Percentiles rank a stretch among this genome's conserved stretches.
These are phyloP conservation scores for Scedosporium apiospermum DNA, from an alignment of 2,329 filamentous ascomycete genomes.

Conservation along the genomic window DNA sequence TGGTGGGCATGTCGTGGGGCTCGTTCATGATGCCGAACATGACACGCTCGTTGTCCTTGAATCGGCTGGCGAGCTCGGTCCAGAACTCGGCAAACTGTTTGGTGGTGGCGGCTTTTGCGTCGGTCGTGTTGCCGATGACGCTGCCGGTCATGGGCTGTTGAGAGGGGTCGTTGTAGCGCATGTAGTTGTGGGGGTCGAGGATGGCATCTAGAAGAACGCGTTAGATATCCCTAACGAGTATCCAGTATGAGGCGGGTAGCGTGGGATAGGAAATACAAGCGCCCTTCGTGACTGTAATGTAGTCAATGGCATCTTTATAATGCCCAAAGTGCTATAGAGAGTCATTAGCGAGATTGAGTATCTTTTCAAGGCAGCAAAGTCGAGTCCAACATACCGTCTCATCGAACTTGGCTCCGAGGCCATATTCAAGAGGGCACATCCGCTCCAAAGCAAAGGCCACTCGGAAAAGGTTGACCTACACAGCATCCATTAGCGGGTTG, in stretches of 20 bases:
- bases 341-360: not conserved
- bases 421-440: slow-evolving; percentile 25
- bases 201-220: slow-evolving; percentile 24
- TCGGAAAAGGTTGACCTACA: slow-evolving; percentile 43
- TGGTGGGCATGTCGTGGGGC: slow-evolving; percentile 53
- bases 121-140: slow-evolving; percentile 34
- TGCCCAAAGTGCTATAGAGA: slow-evolving; percentile 26
- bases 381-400: not conserved
- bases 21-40: slow-evolving; percentile 61
- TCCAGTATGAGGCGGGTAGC: not conserved
- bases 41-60: slow-evolving; percentile 43
- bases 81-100: slow-evolving; percentile 49
- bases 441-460: slow-evolving; percentile 48
- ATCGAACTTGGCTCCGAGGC: slow-evolving; percentile 2
- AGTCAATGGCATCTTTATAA: slow-evolving; percentile 24
- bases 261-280: slow-evolving; percentile 16
- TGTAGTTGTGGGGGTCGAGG: slow-evolving; percentile 54
- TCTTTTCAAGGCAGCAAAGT: not conserved
- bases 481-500: not conserved
- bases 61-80: slow-evolving; percentile 43
- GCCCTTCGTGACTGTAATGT: slow-evolving; percentile 16
- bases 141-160: slow-evolving; percentile 15
- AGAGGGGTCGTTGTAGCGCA: slow-evolving; percentile 32
- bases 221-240: not conserved
- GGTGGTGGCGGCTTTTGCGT: slow-evolving; percentile 17